Percentiles rank a stretch among this genome's conserved stretches.
Conservation (phyloP, 768 basidiomycete species). For the Tylopilus plumbeoviolaceoides region DNA sequence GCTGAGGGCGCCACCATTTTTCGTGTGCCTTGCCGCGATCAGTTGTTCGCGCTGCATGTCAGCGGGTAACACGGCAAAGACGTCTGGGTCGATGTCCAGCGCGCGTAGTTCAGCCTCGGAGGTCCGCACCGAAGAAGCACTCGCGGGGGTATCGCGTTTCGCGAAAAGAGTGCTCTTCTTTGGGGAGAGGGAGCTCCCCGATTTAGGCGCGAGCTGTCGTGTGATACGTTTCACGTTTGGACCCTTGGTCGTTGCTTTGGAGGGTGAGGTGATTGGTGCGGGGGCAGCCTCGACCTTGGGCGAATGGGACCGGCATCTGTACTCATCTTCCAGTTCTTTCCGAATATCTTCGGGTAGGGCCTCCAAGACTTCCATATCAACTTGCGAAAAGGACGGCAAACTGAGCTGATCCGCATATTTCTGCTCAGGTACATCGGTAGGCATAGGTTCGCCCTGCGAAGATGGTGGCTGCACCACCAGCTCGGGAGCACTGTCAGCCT, state of each 20-base stretch:
- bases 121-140: conserved; percentile 39
- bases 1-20: conserved; percentile 33
- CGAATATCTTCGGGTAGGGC: conserved; percentile 69
- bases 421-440: conserved; percentile 3
- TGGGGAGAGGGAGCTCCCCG: conserved; percentile 37
- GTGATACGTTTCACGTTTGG: conserved; percentile 56
- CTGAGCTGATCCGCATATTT: conserved; percentile 28
- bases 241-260: conserved; percentile 29
- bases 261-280: not conserved
- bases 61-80: conserved; percentile 61
- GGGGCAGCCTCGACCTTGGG: conserved; percentile 32
- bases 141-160: conserved; percentile 27
- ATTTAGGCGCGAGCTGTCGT: conserved; percentile 57
- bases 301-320: conserved; percentile 55
- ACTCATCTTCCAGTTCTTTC: conserved; percentile 64
- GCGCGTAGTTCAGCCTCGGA: conserved; percentile 54
- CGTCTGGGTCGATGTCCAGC: conserved; percentile 69
- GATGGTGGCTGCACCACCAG: conserved; percentile 33
- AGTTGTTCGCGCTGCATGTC: conserved; percentile 75
- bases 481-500: conserved; percentile 6
- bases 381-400: conserved; percentile 71
- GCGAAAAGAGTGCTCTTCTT: conserved; percentile 36
- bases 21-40: conserved; percentile 50
- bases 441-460: conserved; percentile 25
- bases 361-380: conserved; percentile 66